Percentiles rank a stretch among this genome's conserved stretches.
phyloP scores from a whole-genome alignment of 352 stramenopile genomes.

The Phytopythium boreale region DNA sequence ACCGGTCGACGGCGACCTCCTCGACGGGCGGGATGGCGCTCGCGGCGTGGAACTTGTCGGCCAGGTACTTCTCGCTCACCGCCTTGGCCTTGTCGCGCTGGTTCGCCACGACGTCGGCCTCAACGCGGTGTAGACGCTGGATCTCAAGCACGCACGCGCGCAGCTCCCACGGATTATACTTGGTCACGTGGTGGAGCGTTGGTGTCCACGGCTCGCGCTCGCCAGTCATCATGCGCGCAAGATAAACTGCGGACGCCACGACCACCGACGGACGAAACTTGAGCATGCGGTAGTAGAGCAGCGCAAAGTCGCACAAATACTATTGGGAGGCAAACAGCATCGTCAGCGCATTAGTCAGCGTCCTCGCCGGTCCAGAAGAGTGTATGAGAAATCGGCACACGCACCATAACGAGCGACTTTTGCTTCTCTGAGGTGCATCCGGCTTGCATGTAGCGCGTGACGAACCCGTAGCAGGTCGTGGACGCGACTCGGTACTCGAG shows the following conservation, averaged over 20 bases:
- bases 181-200: slow-evolving; percentile 76
- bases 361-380: neutral
- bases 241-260: slow-evolving; percentile 72
- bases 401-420: slow-evolving; percentile 56
- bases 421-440: slow-evolving; percentile 58
- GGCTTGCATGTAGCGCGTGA: slow-evolving; percentile 56
- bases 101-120: slow-evolving; percentile 55
- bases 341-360: slow-evolving; percentile 9
- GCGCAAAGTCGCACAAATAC: slow-evolving; percentile 74
- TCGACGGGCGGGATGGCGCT: slow-evolving; percentile 47
- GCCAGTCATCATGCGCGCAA: slow-evolving; percentile 62
- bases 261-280: slow-evolving; percentile 67
- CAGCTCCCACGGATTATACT: slow-evolving; percentile 72
- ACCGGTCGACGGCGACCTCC: slow-evolving; percentile 41
- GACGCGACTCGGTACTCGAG: slow-evolving; percentile 76
- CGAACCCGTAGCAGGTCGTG: slow-evolving; percentile 74
- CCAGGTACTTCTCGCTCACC: slow-evolving; percentile 80
- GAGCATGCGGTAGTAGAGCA: slow-evolving; percentile 73
- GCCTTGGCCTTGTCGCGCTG: slow-evolving; percentile 80
- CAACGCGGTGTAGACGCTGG: slow-evolving; percentile 52
- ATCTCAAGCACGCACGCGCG: slow-evolving; percentile 65
- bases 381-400: slow-evolving; percentile 12
- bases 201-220: slow-evolving; percentile 68
- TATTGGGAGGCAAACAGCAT: slow-evolving; percentile 13
- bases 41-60: slow-evolving; percentile 57